Evolutionary conservation across 345 rosid species (phyloP), one percentile per base, ranked within the genome.

Genomic region (Acer negundo): DNA sequence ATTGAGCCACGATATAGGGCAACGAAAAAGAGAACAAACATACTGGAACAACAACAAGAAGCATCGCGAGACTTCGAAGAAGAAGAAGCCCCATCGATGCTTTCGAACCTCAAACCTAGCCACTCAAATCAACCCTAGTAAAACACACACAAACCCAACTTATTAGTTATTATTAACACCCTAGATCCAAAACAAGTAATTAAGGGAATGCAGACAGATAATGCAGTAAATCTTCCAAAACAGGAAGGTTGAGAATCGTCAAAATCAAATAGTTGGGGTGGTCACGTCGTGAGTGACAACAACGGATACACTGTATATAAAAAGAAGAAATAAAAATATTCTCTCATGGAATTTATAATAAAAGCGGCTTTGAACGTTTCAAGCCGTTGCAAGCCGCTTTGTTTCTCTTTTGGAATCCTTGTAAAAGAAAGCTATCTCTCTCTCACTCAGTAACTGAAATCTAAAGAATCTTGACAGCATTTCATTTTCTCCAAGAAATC

Each of bases 31-130:
- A 28, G 46, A 80, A 74, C 49, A 69, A 80, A 64, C 81, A 73
- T 38, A 71, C 68, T 31, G 79, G 76, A 66, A 82, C 61, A 47
- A 84, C 47, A 83, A 80, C 53, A 55, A 84, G 31, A 84, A 87
- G 87, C 91, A 90, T 70, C 83, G 82, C 65, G 81, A 90, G 92
- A 82, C 90, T 69, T 83, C 81, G 67, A 74, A 77, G 89, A 74
- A 74, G 90, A 87, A 74, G 90, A 87, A 89, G 89, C 87, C 89
- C 85, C 97, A 91, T 91, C 79, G 87, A 85, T 85, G 86, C 85
- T 77, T 69, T 62, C 53, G 31, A 69, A 23, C 65, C 59, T 67
- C 22, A 72, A 82, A 59, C 70, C 65, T 76, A 73, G 83, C 80
- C 81, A 68, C 70, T 76, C 67, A 70, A 55, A 58, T 51, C 23